Conservation (phyloP, 352 stramenopile genomes). For the Pythium volutum region DNA sequence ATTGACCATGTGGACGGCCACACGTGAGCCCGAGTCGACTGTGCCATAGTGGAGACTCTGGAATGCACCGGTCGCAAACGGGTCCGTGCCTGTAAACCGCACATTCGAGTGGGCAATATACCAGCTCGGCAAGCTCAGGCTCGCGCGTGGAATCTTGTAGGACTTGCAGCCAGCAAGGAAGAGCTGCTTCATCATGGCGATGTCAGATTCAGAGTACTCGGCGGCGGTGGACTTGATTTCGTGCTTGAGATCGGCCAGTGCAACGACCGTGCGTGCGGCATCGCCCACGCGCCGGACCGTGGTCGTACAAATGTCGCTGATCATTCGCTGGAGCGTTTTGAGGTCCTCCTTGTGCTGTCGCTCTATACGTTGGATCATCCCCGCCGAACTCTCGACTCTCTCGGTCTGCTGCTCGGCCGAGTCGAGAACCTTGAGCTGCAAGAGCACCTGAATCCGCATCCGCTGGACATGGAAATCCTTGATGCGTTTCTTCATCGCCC, state of each 20-base stretch:
- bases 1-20: conserved; percentile 23
- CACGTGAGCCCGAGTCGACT: conserved; percentile 17
- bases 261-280: too few relatives aligned
- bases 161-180: not conserved
- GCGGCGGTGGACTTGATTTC: conserved; percentile 7
- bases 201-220: not conserved
- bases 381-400: not conserved
- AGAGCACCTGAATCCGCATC: not conserved
- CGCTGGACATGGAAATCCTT: conserved; percentile 6
- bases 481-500: not conserved
- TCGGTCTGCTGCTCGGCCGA: not conserved
- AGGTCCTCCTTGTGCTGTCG: not conserved
- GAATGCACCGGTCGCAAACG: conserved; percentile 20
- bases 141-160: not conserved
- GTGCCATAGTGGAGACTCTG: conserved; percentile 21
- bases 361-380: not conserved
- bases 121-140: conserved; percentile 11
- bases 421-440: conserved; percentile 8
- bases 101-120: conserved; percentile 21
- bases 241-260: conserved; percentile 22
- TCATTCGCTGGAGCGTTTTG: not conserved
- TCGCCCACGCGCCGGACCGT: not conserved
- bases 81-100: conserved; percentile 12
- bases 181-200: conserved; percentile 7
- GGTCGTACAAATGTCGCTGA: not conserved